A percentile compares a stretch with the other conserved stretches of the same genome.
phyloP scores from a whole-genome alignment of 2,329 filamentous ascomycete species.

The Pseudogymnoascus sp. region DNA sequence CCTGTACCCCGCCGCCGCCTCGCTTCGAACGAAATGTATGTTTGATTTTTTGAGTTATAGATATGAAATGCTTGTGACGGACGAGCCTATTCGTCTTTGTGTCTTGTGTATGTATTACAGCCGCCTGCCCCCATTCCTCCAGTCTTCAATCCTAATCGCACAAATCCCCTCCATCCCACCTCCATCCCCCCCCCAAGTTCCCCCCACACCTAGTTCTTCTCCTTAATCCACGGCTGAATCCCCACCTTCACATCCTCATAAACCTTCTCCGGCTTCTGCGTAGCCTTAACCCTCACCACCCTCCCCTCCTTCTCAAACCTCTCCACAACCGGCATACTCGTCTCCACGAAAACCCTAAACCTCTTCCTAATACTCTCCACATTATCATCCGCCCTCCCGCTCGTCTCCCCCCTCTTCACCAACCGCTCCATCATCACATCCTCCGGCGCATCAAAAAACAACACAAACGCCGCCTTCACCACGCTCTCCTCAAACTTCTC shows the following conservation, averaged over 20 bases:
- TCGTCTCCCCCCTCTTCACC: constrained; percentile 85
- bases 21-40: background rate
- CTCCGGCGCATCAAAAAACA: constrained; percentile 94
- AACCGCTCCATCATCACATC: constrained; percentile 76
- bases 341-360: constrained; percentile 88
- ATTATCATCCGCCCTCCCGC: constrained; percentile 87
- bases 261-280: constrained; percentile 54
- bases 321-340: constrained; percentile 93
- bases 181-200: background rate
- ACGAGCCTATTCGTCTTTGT: background rate
- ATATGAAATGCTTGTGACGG: constrained; percentile 1
- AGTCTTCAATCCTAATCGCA: background rate
- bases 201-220: constrained; percentile 24
- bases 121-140: constrained; percentile 5
- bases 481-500: constrained; percentile 86
- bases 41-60: background rate
- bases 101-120: background rate
- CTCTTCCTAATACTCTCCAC: constrained; percentile 92
- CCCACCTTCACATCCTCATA: constrained; percentile 44
- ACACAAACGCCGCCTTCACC: constrained; percentile 71
- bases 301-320: constrained; percentile 67
- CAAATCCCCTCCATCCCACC: background rate
- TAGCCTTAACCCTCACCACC: constrained; percentile 73
- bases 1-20: background rate
- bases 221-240: constrained; percentile 39